Evolutionary conservation across 2,329 filamentous ascomycete species (phyloP).

Genomic region (Pseudocercospora cruenta): DNA sequence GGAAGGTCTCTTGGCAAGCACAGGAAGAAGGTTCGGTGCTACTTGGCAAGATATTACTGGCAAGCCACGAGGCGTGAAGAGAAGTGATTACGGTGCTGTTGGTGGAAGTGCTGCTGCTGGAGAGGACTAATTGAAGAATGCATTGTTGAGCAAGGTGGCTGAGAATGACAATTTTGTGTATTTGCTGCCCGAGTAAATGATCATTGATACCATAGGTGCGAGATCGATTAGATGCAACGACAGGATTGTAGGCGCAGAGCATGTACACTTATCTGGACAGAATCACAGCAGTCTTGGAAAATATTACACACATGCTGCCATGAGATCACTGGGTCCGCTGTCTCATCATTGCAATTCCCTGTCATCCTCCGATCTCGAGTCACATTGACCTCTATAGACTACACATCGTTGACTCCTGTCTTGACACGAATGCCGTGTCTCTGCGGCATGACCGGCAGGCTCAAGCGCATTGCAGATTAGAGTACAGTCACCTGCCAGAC

Average conservation of each 20-base stretch:
- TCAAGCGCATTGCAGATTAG: too few species aligned
- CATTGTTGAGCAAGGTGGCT: not conserved
- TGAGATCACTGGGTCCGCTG: too few species aligned
- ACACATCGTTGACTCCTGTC: too few species aligned
- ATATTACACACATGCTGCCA: too few species aligned
- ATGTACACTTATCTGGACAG: not conserved
- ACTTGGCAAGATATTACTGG: slow-evolving; percentile 88
- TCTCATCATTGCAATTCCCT: too few species aligned
- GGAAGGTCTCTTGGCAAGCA: slow-evolving; percentile 84
- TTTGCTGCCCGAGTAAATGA: not conserved
- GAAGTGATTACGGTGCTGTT: slow-evolving; percentile 20
- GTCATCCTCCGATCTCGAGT: too few species aligned
- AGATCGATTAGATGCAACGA: not conserved
- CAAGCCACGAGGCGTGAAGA: slow-evolving; percentile 45
- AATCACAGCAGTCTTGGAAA: too few species aligned
- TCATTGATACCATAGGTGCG: not conserved
- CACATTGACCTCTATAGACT: too few species aligned
- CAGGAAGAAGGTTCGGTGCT: slow-evolving; percentile 77
- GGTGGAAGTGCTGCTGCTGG: slow-evolving; percentile 4
- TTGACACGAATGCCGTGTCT: too few species aligned
- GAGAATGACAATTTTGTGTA: not conserved
- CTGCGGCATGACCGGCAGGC: too few species aligned
- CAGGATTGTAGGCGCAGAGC: not conserved
- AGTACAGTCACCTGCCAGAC: too few species aligned
- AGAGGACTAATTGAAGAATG: not conserved